Percentiles rank a stretch among this genome's conserved stretches.
Conservation (phyloP, 116 monocot genomes). For the Posidonia oceanica region DNA sequence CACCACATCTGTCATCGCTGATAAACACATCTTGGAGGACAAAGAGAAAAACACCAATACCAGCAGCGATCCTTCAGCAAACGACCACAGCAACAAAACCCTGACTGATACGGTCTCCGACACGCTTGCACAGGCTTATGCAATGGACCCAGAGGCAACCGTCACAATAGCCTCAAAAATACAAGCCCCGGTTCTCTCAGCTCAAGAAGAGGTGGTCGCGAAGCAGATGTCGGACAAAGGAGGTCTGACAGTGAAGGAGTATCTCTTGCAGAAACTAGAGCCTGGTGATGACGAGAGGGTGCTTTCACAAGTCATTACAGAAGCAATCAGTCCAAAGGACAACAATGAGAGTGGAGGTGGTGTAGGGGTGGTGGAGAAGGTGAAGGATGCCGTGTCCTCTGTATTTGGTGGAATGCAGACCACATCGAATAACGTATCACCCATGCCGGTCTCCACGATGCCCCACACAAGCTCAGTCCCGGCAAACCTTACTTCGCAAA, state of each 20-base stretch:
- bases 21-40: not conserved
- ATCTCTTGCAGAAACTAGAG: slow-evolving; percentile 48
- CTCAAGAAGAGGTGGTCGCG: slow-evolving; percentile 5
- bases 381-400: slow-evolving; percentile 15
- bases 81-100: slow-evolving; percentile 4
- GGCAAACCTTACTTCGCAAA: not conserved
- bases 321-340: slow-evolving; percentile 32
- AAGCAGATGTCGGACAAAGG: slow-evolving; percentile 32
- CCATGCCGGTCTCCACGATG: slow-evolving; percentile 2
- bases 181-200: slow-evolving; percentile 2
- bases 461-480: not conserved
- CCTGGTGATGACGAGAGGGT: slow-evolving; percentile 60
- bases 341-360: not conserved
- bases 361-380: slow-evolving; percentile 19
- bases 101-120: slow-evolving; percentile 18
- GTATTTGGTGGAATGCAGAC: slow-evolving; percentile 5
- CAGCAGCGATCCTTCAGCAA: not conserved
- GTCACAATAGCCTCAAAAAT: slow-evolving; percentile 24
- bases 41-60: not conserved
- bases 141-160: slow-evolving; percentile 19
- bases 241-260: slow-evolving; percentile 39
- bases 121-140: slow-evolving; percentile 36
- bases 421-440: not conserved
- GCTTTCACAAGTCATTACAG: slow-evolving; percentile 51
- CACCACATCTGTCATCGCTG: no score